Conservation (phyloP, 169 alveolate species). For the Cryptosporidium parvum region DNA sequence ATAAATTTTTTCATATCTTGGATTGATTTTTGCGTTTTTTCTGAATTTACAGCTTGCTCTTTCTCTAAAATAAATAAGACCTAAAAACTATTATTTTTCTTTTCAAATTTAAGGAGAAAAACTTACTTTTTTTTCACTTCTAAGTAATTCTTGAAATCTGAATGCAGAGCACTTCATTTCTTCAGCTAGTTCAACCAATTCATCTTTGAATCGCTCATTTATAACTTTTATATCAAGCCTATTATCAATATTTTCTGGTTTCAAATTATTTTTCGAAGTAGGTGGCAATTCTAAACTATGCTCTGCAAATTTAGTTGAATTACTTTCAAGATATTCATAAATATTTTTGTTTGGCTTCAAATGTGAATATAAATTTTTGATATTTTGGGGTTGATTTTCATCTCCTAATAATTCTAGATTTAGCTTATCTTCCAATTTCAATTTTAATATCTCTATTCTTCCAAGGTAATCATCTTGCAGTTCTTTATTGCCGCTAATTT, state of each 20-base stretch:
- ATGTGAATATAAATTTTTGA: neutral
- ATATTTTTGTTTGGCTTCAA: neutral
- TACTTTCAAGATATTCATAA: neutral
- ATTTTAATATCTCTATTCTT: conserved; percentile 3
- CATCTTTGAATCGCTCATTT: conserved; percentile 43
- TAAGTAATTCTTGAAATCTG: conserved; percentile 40
- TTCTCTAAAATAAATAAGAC: conserved; percentile 20
- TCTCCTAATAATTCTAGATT: neutral
- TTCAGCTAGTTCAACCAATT: conserved; percentile 32
- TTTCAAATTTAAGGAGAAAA: neutral
- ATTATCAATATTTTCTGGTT: conserved; percentile 1
- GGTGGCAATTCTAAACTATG: neutral
- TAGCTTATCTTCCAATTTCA: conserved; percentile 27
- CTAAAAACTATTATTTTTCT: conserved; percentile 5
- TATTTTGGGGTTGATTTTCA: neutral
- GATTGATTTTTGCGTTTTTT: conserved; percentile 32
- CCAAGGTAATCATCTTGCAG: neutral
- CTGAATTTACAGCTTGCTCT: conserved; percentile 18
- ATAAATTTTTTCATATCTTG: conserved; percentile 29
- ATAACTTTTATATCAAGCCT: neutral
- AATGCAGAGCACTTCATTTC: conserved; percentile 68
- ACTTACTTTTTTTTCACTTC: conserved; percentile 63
- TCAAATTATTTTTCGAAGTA: neutral
- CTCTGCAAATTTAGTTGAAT: neutral
- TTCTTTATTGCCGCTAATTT: neutral